These are phyloP conservation scores for Cenchrus fungigraminus DNA, from an alignment of 176 grass and related monocot genomes.

Conservation along the genomic window DNA sequence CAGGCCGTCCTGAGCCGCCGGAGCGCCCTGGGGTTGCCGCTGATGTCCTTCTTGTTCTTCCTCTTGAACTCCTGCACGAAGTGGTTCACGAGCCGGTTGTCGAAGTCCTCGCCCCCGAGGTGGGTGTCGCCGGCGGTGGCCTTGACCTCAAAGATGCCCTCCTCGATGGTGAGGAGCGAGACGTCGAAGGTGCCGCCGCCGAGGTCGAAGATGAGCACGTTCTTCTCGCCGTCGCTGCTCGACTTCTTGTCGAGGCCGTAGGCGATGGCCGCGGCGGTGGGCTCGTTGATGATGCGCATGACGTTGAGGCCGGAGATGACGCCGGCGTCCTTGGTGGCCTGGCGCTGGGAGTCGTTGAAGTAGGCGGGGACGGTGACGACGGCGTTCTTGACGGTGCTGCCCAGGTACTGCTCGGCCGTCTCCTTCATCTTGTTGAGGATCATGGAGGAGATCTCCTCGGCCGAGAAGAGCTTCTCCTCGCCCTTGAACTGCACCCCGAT, in stretches of 20 bases:
- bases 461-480: conserved; percentile 72
- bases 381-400: conserved; percentile 74
- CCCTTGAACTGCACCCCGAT: conserved; percentile 68
- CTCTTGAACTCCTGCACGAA: conserved; percentile 94
- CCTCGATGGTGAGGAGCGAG: conserved; percentile 92
- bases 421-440: conserved; percentile 93
- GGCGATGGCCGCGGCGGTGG: conserved; percentile 84
- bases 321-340: conserved; percentile 89
- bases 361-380: conserved; percentile 92
- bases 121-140: conserved; percentile 91
- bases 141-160: conserved; percentile 98
- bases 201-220: conserved; percentile 94
- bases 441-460: conserved; percentile 91
- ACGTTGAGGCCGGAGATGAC: conserved; percentile 89
- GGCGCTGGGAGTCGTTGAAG: conserved; percentile 95
- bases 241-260: conserved; percentile 94
- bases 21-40: conserved; percentile 73
- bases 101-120: conserved; percentile 93
- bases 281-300: conserved; percentile 93
- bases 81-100: conserved; percentile 93
- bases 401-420: conserved; percentile 81
- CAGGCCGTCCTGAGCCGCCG: conserved; percentile 75
- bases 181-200: conserved; percentile 93
- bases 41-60: conserved; percentile 98
- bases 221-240: conserved; percentile 89